phyloP scores from a whole-genome alignment of 495 filamentous ascomycete species.

The Pyronema domesticum region DNA sequence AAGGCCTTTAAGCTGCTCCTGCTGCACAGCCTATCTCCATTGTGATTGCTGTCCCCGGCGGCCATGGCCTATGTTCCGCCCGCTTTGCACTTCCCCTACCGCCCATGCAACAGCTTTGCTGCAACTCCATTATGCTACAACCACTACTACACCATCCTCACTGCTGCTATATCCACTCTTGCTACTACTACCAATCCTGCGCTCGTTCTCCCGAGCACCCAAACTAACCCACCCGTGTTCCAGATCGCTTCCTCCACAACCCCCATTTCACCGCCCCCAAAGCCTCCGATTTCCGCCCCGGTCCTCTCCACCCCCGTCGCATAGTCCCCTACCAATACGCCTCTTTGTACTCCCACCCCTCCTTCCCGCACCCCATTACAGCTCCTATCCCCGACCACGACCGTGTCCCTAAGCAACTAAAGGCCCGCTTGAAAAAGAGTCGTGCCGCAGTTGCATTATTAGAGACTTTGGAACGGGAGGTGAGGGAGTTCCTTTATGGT shows the following conservation, averaged over 20 bases:
- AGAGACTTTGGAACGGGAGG: slow-evolving; percentile 45
- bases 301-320: slow-evolving; percentile 58
- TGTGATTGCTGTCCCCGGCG: no score
- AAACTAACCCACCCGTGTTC: background rate
- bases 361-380: background rate
- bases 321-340: slow-evolving; percentile 80
- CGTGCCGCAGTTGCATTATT: slow-evolving; percentile 50
- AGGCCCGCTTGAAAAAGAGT: slow-evolving; percentile 48
- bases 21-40: no score
- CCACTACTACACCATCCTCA: no score
- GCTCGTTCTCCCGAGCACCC: background rate
- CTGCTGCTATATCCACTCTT: background rate
- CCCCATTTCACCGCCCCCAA: slow-evolving; percentile 70
- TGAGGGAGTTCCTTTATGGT: slow-evolving; percentile 39
- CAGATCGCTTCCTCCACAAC: slow-evolving; percentile 72
- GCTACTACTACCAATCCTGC: background rate
- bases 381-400: background rate
- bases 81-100: no score
- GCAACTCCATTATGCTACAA: no score
- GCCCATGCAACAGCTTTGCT: no score
- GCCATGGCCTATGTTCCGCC: no score
- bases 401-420: slow-evolving; percentile 40
- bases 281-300: slow-evolving; percentile 61
- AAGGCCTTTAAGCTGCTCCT: no score
- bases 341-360: slow-evolving; percentile 51